Conservation (phyloP, 768 basidiomycete genomes). For the Termitomyces heimii region DNA sequence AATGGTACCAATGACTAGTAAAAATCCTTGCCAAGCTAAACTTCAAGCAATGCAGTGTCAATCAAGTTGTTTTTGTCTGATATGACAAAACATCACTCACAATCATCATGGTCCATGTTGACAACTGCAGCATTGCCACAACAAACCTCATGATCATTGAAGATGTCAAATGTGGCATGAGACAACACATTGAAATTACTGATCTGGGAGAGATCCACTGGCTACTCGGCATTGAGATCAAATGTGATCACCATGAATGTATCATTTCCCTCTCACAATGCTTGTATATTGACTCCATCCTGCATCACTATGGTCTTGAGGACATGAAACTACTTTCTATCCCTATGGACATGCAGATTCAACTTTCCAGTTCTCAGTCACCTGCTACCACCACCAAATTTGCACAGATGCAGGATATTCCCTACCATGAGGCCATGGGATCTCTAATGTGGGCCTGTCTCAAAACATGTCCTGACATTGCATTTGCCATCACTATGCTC, state of each 20-base stretch:
- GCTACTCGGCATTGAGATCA: constrained; percentile 15
- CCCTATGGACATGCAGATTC: constrained; percentile 1
- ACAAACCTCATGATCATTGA: constrained; percentile 5
- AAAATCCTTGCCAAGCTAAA: constrained; percentile 12
- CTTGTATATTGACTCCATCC: too few relatives aligned
- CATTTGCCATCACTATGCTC: constrained; percentile 6
- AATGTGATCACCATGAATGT: not conserved
- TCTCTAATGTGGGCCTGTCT: too few relatives aligned
- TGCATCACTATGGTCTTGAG: too few relatives aligned
- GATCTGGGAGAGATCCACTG: too few relatives aligned
- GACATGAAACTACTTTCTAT: constrained; percentile 1
- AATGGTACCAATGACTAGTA: constrained; percentile 15
- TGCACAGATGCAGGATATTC: not conserved
- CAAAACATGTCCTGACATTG: constrained; percentile 16
- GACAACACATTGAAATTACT: too few relatives aligned
- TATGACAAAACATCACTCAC: constrained; percentile 11
- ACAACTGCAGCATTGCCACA: constrained; percentile 18
- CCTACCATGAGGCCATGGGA: constrained; percentile 10
- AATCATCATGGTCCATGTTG: too few relatives aligned
- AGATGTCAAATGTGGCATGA: constrained; percentile 12
- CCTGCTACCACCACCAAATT: constrained; percentile 1
- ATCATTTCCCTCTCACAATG: constrained; percentile 18
- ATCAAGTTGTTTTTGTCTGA: not conserved
- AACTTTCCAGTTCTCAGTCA: constrained; percentile 5
- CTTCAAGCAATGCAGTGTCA: not conserved